Evolutionary conservation across 495 filamentous ascomycete species (phyloP).

Genomic region (Aspergillus ellipticus): DNA sequence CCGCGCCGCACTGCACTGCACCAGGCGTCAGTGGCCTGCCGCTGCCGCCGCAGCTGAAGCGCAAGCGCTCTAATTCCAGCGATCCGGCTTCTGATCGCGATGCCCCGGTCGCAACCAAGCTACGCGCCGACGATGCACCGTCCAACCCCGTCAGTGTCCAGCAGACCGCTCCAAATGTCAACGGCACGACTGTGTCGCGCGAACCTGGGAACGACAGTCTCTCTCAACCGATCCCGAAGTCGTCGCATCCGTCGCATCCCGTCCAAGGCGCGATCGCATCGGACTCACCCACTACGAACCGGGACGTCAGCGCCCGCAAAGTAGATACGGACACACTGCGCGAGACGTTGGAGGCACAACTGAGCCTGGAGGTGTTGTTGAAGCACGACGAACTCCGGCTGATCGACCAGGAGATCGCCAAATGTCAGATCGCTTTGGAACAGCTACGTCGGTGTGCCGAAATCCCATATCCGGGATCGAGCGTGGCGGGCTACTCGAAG

Average conservation of each 20-base stretch:
- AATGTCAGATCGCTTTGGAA: slow-evolving; percentile 92
- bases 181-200: slow-evolving; percentile 8
- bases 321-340: slow-evolving; percentile 46
- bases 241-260: slow-evolving; percentile 9
- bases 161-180: slow-evolving; percentile 8
- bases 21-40: slow-evolving; percentile 40
- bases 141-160: slow-evolving; percentile 5
- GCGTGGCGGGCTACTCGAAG: slow-evolving; percentile 54
- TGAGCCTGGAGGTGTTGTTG: slow-evolving; percentile 85
- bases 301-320: slow-evolving; percentile 19
- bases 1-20: slow-evolving; percentile 29
- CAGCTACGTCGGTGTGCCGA: slow-evolving; percentile 88
- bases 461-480: slow-evolving; percentile 77
- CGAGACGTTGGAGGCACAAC: slow-evolving; percentile 75
- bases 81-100: slow-evolving; percentile 23
- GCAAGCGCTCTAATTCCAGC: slow-evolving; percentile 48
- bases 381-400: slow-evolving; percentile 92
- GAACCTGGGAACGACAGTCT: slow-evolving; percentile 10
- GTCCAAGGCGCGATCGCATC: slow-evolving; percentile 13
- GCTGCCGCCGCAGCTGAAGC: slow-evolving; percentile 49
- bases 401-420: slow-evolving; percentile 94
- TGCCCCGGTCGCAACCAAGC: slow-evolving; percentile 32
- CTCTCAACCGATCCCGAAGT: background rate
- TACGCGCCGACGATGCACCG: slow-evolving; percentile 26
- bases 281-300: slow-evolving; percentile 16